phyloP scores from a whole-genome alignment of 495 filamentous ascomycete genomes.

The Xylaria venustula region DNA sequence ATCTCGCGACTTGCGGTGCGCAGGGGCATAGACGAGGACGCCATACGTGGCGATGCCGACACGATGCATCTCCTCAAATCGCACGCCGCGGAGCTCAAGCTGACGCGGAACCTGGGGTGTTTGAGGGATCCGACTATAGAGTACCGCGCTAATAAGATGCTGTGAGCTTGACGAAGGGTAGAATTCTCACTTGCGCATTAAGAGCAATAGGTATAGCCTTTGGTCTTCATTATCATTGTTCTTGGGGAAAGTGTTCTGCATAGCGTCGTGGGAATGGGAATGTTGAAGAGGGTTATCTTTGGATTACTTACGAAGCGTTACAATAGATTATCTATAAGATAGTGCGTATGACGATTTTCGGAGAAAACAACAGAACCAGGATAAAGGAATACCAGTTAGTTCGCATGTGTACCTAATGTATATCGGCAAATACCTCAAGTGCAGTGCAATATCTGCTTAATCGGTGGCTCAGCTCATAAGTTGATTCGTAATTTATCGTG shows the following conservation, averaged over 20 bases:
- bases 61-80: conserved; percentile 63
- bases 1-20: conserved; percentile 32
- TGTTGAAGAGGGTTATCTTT: not conserved
- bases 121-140: conserved; percentile 61
- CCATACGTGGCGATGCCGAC: conserved; percentile 53
- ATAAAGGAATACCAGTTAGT: not conserved
- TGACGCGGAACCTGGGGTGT: conserved; percentile 68
- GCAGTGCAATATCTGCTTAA: too few species aligned
- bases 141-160: conserved; percentile 57
- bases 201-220: too few species aligned
- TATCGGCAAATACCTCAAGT: too few species aligned
- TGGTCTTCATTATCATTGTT: too few species aligned
- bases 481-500: not conserved
- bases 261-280: not conserved
- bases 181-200: not conserved
- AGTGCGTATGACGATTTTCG: too few species aligned
- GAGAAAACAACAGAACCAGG: too few species aligned
- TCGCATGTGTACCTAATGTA: too few species aligned
- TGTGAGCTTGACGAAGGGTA: conserved; percentile 15
- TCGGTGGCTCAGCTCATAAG: too few species aligned
- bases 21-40: conserved; percentile 12
- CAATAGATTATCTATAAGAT: too few species aligned
- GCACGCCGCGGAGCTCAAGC: conserved; percentile 76
- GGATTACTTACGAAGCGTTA: too few species aligned
- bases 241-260: not conserved